These are phyloP conservation scores for Penicillium fimorum DNA, from an alignment of 495 filamentous ascomycete genomes.

Conservation along the genomic window DNA sequence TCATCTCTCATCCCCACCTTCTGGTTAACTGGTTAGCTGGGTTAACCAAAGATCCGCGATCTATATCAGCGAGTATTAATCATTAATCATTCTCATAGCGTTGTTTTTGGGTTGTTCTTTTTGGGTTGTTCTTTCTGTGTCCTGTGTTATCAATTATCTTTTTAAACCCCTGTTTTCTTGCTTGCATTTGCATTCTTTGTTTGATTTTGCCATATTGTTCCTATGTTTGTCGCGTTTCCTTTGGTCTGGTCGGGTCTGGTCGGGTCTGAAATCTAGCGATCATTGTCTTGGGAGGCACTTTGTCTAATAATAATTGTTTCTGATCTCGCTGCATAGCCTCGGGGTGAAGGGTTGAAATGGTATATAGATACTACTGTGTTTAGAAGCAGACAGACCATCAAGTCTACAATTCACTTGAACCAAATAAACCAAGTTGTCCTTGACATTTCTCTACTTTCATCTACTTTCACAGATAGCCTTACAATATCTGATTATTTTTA, in stretches of 20 bases:
- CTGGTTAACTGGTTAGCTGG: slow-evolving; percentile 15
- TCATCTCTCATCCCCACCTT: slow-evolving; percentile 1
- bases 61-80: slow-evolving; percentile 26
- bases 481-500: neutral
- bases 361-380: neutral
- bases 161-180: neutral
- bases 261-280: slow-evolving; percentile 7
- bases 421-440: neutral
- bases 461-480: neutral
- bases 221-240: slow-evolving; percentile 5
- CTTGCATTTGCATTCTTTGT: neutral
- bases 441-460: neutral
- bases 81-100: slow-evolving; percentile 22
- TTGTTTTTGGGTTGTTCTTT: slow-evolving; percentile 9
- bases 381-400: neutral
- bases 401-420: neutral
- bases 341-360: neutral
- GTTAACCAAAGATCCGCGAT: slow-evolving; percentile 12
- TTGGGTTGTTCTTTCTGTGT: neutral
- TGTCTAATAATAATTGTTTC: slow-evolving; percentile 16
- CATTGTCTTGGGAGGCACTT: slow-evolving; percentile 4
- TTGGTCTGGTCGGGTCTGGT: slow-evolving; percentile 8
- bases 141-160: slow-evolving; percentile 7
- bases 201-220: slow-evolving; percentile 1
- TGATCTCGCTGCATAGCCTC: slow-evolving; percentile 1